Evolutionary conservation across 805 yeast species (phyloP), one percentile per base, ranked within the genome.

Genomic region (Metschnikowia henanensis): DNA sequence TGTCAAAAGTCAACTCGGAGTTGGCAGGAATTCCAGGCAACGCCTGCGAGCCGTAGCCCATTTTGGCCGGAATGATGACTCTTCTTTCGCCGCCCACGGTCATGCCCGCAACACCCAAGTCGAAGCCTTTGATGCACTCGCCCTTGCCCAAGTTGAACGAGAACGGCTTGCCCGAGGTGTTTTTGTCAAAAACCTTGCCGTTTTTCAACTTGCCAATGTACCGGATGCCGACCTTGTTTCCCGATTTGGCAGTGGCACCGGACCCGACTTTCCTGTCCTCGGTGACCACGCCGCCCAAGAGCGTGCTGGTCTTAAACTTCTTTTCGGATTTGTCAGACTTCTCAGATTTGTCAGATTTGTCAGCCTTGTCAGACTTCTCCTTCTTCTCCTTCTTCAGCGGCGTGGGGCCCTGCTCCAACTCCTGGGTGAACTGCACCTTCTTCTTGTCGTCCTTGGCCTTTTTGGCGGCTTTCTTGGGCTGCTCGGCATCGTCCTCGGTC

Each of bases 91-190:
- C 98, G 62, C 97, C 97, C 64, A 88, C 95, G 45, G 95, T 83
- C 97, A 94, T 91, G 66, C 98, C 98, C 47, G 92, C 90, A 59
- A 94, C 94, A 78, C 99, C 99, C 61, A 92, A 79, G 66, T 94
- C 99, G 88, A 96, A 94, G 54, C 98, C 99, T 70, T 88, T 88
- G 77, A 94, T 94, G 57, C 95, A 97, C 73, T 94, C 99, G 64
- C 98, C 99, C 68, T 85, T 87, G 61, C 99, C 99, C 58, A 94
- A 79, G 51, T 80, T 81, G 72, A 94, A 94, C 53, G 72, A 70
- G 70, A 94, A 94, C 62, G 99, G 99, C 76, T 89, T 92, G 61
- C 99, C 99, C 54, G 84, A 78, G 57, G 96, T 89, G 83, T 94
- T 94, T 71, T 92, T 91, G 79, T 94, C 99, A 56, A 94, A 94